These are phyloP conservation scores for Zopfia rhizophila DNA, from an alignment of 2,329 filamentous ascomycete species.

Conservation along the genomic window DNA sequence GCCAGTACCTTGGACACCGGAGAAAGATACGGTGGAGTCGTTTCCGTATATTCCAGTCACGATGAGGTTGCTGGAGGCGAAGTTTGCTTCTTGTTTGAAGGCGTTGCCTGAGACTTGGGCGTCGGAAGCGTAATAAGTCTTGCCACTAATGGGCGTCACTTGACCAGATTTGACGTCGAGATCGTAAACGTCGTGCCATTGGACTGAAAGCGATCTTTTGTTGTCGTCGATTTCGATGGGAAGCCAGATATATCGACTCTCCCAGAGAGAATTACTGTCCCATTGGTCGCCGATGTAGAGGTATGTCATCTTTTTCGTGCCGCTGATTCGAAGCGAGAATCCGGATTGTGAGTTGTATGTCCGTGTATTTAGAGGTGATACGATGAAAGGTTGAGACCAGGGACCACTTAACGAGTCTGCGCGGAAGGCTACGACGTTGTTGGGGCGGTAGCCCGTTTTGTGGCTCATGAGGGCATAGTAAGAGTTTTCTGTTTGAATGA, in stretches of 20 bases:
- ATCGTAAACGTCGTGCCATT: constrained; percentile 68
- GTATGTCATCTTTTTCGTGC: constrained; percentile 61
- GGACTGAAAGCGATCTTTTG: constrained; percentile 61
- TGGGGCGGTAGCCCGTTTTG: constrained; percentile 71
- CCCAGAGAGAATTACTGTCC: constrained; percentile 67
- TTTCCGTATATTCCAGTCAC: constrained; percentile 66
- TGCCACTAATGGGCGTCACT: constrained; percentile 59
- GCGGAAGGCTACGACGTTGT: constrained; percentile 68
- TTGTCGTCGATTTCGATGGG: constrained; percentile 64
- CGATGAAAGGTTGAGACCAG: constrained; percentile 66
- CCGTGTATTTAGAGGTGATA: constrained; percentile 62
- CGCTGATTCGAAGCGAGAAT: constrained; percentile 60
- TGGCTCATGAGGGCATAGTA: constrained; percentile 72
- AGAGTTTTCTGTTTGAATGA: constrained; percentile 68
- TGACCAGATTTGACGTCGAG: constrained; percentile 64
- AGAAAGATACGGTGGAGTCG: constrained; percentile 64
- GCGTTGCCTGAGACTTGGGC: constrained; percentile 60
- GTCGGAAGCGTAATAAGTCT: constrained; percentile 59
- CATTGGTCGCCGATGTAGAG: constrained; percentile 65
- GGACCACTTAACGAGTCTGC: constrained; percentile 62
- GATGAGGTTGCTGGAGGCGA: constrained; percentile 60
- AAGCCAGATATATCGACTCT: constrained; percentile 68
- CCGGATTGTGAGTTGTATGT: constrained; percentile 66
- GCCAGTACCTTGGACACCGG: constrained; percentile 60
- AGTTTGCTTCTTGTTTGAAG: constrained; percentile 66